These are phyloP conservation scores for Phialemonium atrogriseum DNA, from an alignment of 2,329 filamentous ascomycete species.

Conservation along the genomic window DNA sequence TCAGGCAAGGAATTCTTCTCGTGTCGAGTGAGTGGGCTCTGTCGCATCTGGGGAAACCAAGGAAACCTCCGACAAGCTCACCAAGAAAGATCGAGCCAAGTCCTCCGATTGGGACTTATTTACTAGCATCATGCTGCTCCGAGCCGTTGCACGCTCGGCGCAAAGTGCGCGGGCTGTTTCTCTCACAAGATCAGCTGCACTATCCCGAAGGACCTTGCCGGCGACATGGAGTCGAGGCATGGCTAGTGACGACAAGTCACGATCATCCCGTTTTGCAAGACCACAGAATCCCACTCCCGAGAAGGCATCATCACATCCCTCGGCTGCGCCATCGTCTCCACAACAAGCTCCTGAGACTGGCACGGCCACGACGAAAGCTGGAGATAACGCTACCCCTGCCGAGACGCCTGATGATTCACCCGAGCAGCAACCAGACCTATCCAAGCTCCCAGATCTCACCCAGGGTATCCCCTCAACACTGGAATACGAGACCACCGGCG, in stretches of 20 bases:
- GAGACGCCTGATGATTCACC: conserved; percentile 20
- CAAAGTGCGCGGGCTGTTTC: conserved; percentile 19
- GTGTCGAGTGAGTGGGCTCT: too few relatives aligned
- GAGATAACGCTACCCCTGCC: too few relatives aligned
- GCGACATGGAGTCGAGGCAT: conserved; percentile 34
- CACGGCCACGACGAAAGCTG: conserved; percentile 4
- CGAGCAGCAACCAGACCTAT: conserved; percentile 41
- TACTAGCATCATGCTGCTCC: conserved; percentile 30
- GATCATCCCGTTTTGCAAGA: conserved; percentile 14
- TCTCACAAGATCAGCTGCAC: conserved; percentile 17
- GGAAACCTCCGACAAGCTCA: too few relatives aligned
- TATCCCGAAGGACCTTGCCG: conserved; percentile 22
- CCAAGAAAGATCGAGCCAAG: too few relatives aligned
- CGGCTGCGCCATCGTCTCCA: conserved; percentile 2
- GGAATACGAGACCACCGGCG: conserved; percentile 59
- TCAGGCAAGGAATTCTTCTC: too few relatives aligned
- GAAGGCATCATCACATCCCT: conserved; percentile 8
- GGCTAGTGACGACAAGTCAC: conserved; percentile 28
- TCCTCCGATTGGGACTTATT: too few relatives aligned
- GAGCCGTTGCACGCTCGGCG: conserved; percentile 27
- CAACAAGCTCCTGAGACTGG: conserved; percentile 2
- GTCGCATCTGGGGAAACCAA: too few relatives aligned
- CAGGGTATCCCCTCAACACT: conserved; percentile 90
- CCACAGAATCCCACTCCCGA: conserved; percentile 10
- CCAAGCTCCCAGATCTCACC: conserved; percentile 82